These are phyloP conservation scores for Caloboletus inedulis DNA, from an alignment of 1,284 basidiomycete species.

Conservation along the genomic window DNA sequence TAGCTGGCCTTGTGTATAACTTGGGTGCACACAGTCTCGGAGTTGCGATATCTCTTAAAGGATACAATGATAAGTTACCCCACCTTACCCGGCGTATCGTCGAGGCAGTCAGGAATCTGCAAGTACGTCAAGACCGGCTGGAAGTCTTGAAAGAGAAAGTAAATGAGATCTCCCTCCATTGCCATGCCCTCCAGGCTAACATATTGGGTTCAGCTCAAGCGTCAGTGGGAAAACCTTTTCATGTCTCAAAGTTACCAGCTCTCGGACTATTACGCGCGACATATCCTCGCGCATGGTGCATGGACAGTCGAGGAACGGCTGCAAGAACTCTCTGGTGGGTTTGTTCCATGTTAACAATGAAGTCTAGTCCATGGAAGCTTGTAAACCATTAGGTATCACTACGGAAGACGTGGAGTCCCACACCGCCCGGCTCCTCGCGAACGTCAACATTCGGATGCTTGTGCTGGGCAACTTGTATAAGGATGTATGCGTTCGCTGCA, in stretches of 20 bases:
- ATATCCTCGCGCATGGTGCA: slow-evolving; percentile 66
- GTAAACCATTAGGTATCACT: slow-evolving; percentile 8
- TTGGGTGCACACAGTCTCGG: slow-evolving; percentile 69
- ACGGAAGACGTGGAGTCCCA: slow-evolving; percentile 73
- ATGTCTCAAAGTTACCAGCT: slow-evolving; percentile 82
- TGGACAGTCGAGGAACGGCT: slow-evolving; percentile 86
- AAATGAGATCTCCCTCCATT: slow-evolving; percentile 17
- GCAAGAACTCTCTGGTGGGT: slow-evolving; percentile 72
- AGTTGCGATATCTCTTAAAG: slow-evolving; percentile 69
- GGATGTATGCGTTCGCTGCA: slow-evolving; percentile 50
- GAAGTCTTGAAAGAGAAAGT: slow-evolving; percentile 86
- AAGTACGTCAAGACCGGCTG: slow-evolving; percentile 72
- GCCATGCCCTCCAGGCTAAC: slow-evolving; percentile 8
- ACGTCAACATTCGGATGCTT: slow-evolving; percentile 74
- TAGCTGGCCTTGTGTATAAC: slow-evolving; percentile 85
- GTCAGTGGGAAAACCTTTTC: slow-evolving; percentile 84
- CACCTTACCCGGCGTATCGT: slow-evolving; percentile 78
- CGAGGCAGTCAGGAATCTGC: slow-evolving; percentile 66
- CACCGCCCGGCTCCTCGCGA: slow-evolving; percentile 59
- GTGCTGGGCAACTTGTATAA: slow-evolving; percentile 85
- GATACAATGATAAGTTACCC: slow-evolving; percentile 94
- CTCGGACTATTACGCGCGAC: slow-evolving; percentile 75
- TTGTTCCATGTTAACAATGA: background rate
- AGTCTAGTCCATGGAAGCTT: background rate
- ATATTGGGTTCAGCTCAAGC: slow-evolving; percentile 49